Evolutionary conservation across 2,329 filamentous ascomycete genomes (phyloP).

Genomic region (Nemania sp.): DNA sequence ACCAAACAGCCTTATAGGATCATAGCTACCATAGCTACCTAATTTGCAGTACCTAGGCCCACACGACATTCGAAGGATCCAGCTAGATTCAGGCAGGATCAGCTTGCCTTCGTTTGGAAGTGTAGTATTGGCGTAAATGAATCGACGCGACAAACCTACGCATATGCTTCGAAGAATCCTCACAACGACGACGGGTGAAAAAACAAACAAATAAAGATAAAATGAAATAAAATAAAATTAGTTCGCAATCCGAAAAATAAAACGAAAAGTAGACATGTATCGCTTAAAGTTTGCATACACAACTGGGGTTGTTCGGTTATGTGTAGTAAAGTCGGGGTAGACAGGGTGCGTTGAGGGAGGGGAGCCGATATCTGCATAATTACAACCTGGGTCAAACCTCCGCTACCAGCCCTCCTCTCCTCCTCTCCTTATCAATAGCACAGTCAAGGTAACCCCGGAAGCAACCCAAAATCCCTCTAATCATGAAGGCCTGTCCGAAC

Average conservation of each 20-base stretch:
- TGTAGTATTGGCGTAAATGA: too few species aligned
- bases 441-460: not conserved
- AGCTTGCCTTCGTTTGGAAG: not conserved
- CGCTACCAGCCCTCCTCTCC: not conserved
- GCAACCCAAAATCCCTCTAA: not conserved
- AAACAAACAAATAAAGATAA: not conserved
- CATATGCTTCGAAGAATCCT: too few species aligned
- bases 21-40: not conserved
- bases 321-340: not conserved
- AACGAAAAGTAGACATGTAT: not conserved
- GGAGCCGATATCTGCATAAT: not conserved
- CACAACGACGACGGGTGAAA: too few species aligned
- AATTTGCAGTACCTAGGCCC: not conserved
- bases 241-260: too few species aligned
- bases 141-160: too few species aligned
- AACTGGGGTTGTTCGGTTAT: not conserved
- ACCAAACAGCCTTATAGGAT: not conserved
- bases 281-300: not conserved
- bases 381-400: not conserved
- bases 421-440: conserved; percentile 16
- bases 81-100: not conserved
- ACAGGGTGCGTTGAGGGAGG: not conserved
- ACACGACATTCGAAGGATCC: not conserved
- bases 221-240: not conserved
- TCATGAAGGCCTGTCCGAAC: not conserved